These are phyloP conservation scores for Pseudogymnoascus sp. DNA, from an alignment of 2,329 filamentous ascomycete genomes.

Conservation along the genomic window DNA sequence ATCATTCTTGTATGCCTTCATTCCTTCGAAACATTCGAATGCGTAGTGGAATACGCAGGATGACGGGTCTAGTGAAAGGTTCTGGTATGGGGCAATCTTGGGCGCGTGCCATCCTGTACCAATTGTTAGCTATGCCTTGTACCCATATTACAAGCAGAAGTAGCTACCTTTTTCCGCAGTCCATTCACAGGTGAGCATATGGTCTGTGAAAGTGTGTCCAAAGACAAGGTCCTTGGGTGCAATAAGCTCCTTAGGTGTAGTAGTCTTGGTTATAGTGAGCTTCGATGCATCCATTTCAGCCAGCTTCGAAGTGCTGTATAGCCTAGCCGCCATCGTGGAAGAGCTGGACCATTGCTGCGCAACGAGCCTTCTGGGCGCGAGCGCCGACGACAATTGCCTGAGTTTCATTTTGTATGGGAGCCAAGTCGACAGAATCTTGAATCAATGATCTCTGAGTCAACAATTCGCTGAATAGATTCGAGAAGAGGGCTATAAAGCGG, in stretches of 20 bases:
- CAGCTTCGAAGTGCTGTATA: slow-evolving; percentile 35
- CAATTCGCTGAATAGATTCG: background rate
- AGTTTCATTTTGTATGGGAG: slow-evolving; percentile 6
- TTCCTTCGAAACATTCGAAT: slow-evolving; percentile 96
- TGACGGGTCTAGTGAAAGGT: slow-evolving; percentile 90
- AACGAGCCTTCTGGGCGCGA: slow-evolving; percentile 2
- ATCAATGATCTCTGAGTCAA: background rate
- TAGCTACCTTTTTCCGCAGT: slow-evolving; percentile 55
- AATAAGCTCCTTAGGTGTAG: slow-evolving; percentile 62
- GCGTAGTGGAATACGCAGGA: slow-evolving; percentile 98
- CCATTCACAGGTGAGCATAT: slow-evolving; percentile 97
- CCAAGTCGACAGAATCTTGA: background rate
- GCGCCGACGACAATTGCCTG: background rate
- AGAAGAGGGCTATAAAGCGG: background rate
- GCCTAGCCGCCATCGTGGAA: background rate
- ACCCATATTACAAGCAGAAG: background rate
- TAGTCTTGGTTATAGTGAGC: slow-evolving; percentile 67
- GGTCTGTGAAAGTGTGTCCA: slow-evolving; percentile 92
- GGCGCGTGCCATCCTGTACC: slow-evolving; percentile 64
- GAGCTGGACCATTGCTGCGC: background rate
- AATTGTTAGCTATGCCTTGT: background rate
- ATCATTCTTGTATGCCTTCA: slow-evolving; percentile 97
- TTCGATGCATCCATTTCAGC: slow-evolving; percentile 68
- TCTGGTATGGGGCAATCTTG: slow-evolving; percentile 87
- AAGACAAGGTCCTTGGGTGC: slow-evolving; percentile 81